Conservation (phyloP, 2,329 filamentous ascomycete genomes). For the Cordyceps cicadae region DNA sequence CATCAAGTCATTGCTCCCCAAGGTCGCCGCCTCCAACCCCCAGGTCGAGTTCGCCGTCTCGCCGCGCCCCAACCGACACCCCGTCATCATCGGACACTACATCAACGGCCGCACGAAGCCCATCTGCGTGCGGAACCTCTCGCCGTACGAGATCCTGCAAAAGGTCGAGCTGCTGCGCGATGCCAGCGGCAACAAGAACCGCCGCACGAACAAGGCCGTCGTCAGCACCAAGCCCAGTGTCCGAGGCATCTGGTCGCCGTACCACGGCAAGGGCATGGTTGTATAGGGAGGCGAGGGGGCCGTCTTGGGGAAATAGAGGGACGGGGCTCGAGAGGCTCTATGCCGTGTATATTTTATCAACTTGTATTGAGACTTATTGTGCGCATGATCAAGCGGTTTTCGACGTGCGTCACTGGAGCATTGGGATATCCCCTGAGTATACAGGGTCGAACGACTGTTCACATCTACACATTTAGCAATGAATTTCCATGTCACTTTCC, state of each 20-base stretch:
- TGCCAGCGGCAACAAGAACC: slow-evolving; percentile 67
- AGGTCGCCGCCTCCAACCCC: slow-evolving; percentile 74
- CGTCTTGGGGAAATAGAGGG: neutral
- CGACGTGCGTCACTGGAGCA: slow-evolving; percentile 8
- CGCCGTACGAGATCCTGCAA: slow-evolving; percentile 68
- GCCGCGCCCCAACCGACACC: slow-evolving; percentile 82
- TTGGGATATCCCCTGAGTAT: slow-evolving; percentile 7
- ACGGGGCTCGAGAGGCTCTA: slow-evolving; percentile 1
- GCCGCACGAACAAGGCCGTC: slow-evolving; percentile 54
- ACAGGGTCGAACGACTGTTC: slow-evolving; percentile 7
- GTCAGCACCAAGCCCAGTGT: slow-evolving; percentile 57
- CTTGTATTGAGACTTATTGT: slow-evolving; percentile 6
- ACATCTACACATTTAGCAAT: slow-evolving; percentile 9
- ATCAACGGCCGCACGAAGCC: slow-evolving; percentile 83
- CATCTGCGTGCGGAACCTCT: slow-evolving; percentile 81
- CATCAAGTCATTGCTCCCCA: slow-evolving; percentile 65
- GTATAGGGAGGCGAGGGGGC: slow-evolving; percentile 31
- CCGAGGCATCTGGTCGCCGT: slow-evolving; percentile 63
- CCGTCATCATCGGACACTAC: slow-evolving; percentile 80
- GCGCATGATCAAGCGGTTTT: slow-evolving; percentile 8
- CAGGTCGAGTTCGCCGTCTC: slow-evolving; percentile 88
- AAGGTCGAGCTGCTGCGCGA: slow-evolving; percentile 69
- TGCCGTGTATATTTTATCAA: slow-evolving; percentile 9
- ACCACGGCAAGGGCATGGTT: slow-evolving; percentile 51
- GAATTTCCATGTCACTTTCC: neutral